These are phyloP conservation scores for Centaurea solstitialis DNA, from an alignment of 129 eudicot species.

Conservation along the genomic window DNA sequence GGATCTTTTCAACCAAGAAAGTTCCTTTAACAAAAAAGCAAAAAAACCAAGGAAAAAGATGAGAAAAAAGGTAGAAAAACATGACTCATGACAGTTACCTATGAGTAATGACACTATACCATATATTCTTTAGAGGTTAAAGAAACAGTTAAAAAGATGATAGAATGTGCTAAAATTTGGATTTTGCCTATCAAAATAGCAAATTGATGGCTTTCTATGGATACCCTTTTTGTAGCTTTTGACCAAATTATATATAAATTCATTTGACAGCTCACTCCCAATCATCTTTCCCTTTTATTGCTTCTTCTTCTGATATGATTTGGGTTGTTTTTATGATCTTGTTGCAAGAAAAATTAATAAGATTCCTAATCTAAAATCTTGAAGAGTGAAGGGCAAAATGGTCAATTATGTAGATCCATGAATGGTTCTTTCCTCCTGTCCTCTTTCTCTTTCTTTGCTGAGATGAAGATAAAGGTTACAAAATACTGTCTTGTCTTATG, in stretches of 20 bases:
- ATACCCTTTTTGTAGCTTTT: constrained; percentile 31
- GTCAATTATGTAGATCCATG: constrained; percentile 16
- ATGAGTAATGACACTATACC: constrained; percentile 25
- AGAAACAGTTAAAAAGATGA: constrained; percentile 19
- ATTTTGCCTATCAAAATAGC: constrained; percentile 23
- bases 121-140: constrained; percentile 2
- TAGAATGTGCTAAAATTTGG: constrained; percentile 13
- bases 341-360: constrained; percentile 18
- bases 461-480: constrained; percentile 30
- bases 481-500: constrained; percentile 29
- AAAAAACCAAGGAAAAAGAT: not conserved
- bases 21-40: constrained; percentile 20
- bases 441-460: constrained; percentile 28
- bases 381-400: constrained; percentile 18
- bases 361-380: not conserved
- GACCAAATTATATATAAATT: constrained; percentile 18
- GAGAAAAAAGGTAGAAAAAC: constrained; percentile 1
- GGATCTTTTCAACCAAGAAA: constrained; percentile 19
- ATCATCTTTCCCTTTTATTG: constrained; percentile 19
- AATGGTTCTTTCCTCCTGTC: constrained; percentile 33
- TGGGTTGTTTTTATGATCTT: constrained; percentile 21
- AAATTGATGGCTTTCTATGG: constrained; percentile 25
- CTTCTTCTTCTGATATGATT: constrained; percentile 17
- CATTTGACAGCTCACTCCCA: constrained; percentile 31
- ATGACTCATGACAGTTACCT: constrained; percentile 27